These are phyloP conservation scores for Aureobasidium sp. DNA, from an alignment of 2,329 filamentous ascomycete genomes.

Conservation along the genomic window DNA sequence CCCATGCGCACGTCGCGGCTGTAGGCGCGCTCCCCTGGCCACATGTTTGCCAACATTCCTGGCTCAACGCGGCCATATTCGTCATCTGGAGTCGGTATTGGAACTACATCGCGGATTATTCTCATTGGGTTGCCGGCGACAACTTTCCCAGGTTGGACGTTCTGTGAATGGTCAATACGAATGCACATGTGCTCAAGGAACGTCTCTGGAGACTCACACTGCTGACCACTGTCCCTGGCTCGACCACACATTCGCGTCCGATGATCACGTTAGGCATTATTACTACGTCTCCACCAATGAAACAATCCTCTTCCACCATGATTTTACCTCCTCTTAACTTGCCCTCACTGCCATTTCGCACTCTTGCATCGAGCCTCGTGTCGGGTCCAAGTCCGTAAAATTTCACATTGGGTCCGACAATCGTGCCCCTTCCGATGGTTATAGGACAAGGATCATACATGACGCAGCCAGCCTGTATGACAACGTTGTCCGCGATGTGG, in stretches of 20 bases:
- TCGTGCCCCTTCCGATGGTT: slow-evolving; percentile 67
- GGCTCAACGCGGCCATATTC: not conserved
- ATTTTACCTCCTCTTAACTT: slow-evolving; percentile 64
- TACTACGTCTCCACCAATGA: slow-evolving; percentile 55
- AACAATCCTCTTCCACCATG: slow-evolving; percentile 66
- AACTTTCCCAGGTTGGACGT: slow-evolving; percentile 40
- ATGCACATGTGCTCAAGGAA: not conserved
- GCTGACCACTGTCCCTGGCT: slow-evolving; percentile 49
- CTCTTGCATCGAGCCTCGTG: slow-evolving; percentile 64
- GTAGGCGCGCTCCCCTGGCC: not conserved
- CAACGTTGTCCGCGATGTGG: slow-evolving; percentile 74
- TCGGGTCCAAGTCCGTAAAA: slow-evolving; percentile 74
- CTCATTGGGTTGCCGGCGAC: slow-evolving; percentile 43
- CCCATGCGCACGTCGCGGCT: not conserved
- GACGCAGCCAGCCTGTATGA: slow-evolving; percentile 74
- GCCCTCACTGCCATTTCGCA: slow-evolving; percentile 66
- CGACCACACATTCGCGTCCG: slow-evolving; percentile 46
- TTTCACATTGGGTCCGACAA: slow-evolving; percentile 71
- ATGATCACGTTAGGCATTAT: slow-evolving; percentile 53
- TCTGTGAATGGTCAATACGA: slow-evolving; percentile 25
- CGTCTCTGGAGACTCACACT: slow-evolving; percentile 40
- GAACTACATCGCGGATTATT: slow-evolving; percentile 19
- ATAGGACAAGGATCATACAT: slow-evolving; percentile 83
- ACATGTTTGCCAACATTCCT: not conserved
- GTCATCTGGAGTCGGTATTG: not conserved